Evolutionary conservation across 441 rosid species (phyloP), one percentile per base, ranked within the genome.

Genomic region (Pelargonium fulgidum): DNA sequence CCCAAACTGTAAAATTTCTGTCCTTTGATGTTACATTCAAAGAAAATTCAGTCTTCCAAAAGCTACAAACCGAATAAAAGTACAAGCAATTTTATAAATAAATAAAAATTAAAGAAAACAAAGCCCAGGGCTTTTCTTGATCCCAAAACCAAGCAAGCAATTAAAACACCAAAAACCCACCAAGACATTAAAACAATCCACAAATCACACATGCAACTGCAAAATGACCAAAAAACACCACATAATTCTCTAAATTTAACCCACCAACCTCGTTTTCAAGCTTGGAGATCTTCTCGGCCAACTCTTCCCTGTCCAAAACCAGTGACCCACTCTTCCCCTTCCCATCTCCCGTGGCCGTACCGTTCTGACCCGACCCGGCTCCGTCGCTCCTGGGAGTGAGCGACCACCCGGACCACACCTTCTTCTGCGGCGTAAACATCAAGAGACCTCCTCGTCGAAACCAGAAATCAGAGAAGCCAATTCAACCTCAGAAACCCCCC

Each of bases 341-440:
- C 48, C 76, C 84, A 33, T 74, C 72, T 12, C 72, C 79, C 9
- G 65, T 56, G 26, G 72, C 22, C 66, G 44, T 2, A 26, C 78
- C 83, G 58, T 81, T 78, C 8, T 78, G 72, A 73, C 71, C 87
- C 72, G 85, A 80, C 68, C 80, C 87, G 9, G 74, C 69, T 41
- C 80, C 81, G 71, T 59, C 80, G 16, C 72, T 76, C 47, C 75
- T 66, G 1, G 91, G 89, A 17, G 86, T 67, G 17, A 80, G 79
- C 54, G 92, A 80, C 93, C 88, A 90, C 13, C 87, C 83, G 36
- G 89, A 78, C 91, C 89, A 87, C 59, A 71, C 80, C 68, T 83
- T 89, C 80, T 58, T 83, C 83, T 89, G 86, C 66, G 97, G 96
- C 76, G 96, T 86, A 75, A 86, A 82, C 97, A 91, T 91, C 81